Evolutionary conservation across 108 stramenopile genomes (phyloP).

Genomic region (Skeletonema menzelii): DNA sequence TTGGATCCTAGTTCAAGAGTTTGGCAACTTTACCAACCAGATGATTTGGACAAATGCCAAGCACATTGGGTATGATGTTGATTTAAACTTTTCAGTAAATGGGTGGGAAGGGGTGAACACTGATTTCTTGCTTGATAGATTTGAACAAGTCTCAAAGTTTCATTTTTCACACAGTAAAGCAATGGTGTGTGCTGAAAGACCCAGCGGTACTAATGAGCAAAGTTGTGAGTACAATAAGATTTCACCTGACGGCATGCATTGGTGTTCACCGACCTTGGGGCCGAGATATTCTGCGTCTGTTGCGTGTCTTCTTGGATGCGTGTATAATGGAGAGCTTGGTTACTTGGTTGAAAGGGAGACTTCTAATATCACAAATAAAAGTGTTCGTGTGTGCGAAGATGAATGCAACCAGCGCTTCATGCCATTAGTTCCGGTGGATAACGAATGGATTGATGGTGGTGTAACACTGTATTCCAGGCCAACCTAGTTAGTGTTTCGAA

Average conservation of each 20-base stretch:
- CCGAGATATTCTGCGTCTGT: conserved; percentile 19
- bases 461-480: conserved; percentile 9
- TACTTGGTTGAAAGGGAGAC: background rate
- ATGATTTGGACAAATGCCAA: conserved; percentile 31
- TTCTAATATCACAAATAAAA: background rate
- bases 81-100: background rate
- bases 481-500: background rate
- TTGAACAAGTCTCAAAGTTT: background rate
- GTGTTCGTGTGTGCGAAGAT: conserved; percentile 14
- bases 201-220: conserved; percentile 5
- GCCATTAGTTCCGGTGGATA: conserved; percentile 24
- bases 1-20: conserved; percentile 23
- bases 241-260: conserved; percentile 34
- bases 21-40: conserved; percentile 20
- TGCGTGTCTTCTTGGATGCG: conserved; percentile 36
- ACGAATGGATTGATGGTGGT: conserved; percentile 11
- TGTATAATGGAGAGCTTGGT: conserved; percentile 23
- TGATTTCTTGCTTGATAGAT: conserved; percentile 21
- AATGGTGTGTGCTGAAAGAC: conserved; percentile 20
- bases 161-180: background rate
- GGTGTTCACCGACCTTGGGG: conserved; percentile 19
- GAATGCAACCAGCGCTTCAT: conserved; percentile 40
- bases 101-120: conserved; percentile 8
- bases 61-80: conserved; percentile 25
- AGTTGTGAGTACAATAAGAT: conserved; percentile 16